A percentile compares a stretch with the other conserved stretches of the same genome.
These are phyloP conservation scores for Sarocladiaceae sp. DNA, from an alignment of 2,329 filamentous ascomycete genomes.

Conservation along the genomic window DNA sequence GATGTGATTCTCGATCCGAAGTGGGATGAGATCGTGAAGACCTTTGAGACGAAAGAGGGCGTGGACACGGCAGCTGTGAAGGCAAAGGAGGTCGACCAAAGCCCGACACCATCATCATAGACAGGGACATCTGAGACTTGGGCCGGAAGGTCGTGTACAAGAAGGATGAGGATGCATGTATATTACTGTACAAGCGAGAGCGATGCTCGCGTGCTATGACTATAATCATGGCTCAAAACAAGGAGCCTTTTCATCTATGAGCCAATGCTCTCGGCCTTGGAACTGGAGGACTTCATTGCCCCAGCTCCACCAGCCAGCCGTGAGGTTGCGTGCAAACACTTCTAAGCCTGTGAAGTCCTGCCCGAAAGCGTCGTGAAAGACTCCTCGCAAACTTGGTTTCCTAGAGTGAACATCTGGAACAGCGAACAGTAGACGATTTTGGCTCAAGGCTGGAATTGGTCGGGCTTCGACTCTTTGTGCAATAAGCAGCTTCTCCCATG, in stretches of 20 bases:
- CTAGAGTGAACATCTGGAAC: conserved; percentile 75
- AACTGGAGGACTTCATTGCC: conserved; percentile 70
- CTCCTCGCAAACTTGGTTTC: conserved; percentile 65
- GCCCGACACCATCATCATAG: conserved; percentile 9
- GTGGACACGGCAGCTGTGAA: conserved; percentile 19
- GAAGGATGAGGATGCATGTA: conserved; percentile 6
- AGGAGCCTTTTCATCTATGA: not conserved
- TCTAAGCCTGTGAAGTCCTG: conserved; percentile 59
- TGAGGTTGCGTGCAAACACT: conserved; percentile 71
- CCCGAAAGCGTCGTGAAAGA: conserved; percentile 55
- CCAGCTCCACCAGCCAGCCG: conserved; percentile 75
- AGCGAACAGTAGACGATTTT: conserved; percentile 56
- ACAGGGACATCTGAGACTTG: conserved; percentile 12
- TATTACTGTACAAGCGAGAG: conserved; percentile 10
- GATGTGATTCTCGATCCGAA: conserved; percentile 39
- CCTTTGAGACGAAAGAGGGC: conserved; percentile 17
- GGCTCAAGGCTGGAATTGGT: conserved; percentile 20
- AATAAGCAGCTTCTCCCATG: conserved; percentile 71
- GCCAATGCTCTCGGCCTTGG: conserved; percentile 55
- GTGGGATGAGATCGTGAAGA: conserved; percentile 34
- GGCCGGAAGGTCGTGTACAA: not conserved
- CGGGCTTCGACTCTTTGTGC: conserved; percentile 38
- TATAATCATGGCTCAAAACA: not conserved
- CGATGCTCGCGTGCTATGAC: conserved; percentile 4
- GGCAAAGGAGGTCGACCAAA: conserved; percentile 16